Base-by-base conservation (phyloP, 768 basidiomycete genomes). In the Pleurotus tuber-regium region DNA sequence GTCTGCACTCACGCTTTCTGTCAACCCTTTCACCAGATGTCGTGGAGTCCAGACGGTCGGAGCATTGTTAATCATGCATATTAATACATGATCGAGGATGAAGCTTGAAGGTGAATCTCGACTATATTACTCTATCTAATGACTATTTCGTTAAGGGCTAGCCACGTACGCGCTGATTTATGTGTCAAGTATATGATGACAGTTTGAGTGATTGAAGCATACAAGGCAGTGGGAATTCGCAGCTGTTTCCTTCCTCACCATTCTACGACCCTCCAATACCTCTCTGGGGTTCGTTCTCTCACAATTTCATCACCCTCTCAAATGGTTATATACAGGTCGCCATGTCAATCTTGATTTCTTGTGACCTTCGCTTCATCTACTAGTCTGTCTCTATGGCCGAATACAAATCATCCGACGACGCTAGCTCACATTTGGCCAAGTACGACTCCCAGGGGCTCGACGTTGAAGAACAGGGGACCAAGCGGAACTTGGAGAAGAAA, bases 401-500 rank as follows among this genome's bases (percentile, higher is more conserved):
- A 30, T 23, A 18, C 29, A 47, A 47, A 29, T 31, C 46, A 4
- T 19, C 31, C 14, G 46, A 47, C 46, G 46, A 47, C n/a, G 23
- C 31, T 18, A 35, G 46, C 46, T 47, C 46, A 16, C 46, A 47
- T 23, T 26, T 35, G 12, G 46, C 14, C 31, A 47, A 47, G 31
- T 25, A 47, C 23, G 31, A 47, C 16, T n/a, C n/a, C n/a, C 46
- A 24, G 6, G 46, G n/a, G 16, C 28, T 47, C 31, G 46, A 47
- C 18, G 46, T 47, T 4, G 46, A 47, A 47, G 30, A 30, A 16
- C 46, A 33, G 29, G 46, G n/a, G 21, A 30, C 46, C 11, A 14
- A 12, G 25, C 46, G 30, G 23, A 33, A 50, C 26, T 48, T 63
- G 35, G 63, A 65, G 51, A 58, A 52, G 40, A 53, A 50, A 23